Evolutionary conservation across 257 asterid genomes (phyloP).

Genomic region (Solanum ossicruentum): DNA sequence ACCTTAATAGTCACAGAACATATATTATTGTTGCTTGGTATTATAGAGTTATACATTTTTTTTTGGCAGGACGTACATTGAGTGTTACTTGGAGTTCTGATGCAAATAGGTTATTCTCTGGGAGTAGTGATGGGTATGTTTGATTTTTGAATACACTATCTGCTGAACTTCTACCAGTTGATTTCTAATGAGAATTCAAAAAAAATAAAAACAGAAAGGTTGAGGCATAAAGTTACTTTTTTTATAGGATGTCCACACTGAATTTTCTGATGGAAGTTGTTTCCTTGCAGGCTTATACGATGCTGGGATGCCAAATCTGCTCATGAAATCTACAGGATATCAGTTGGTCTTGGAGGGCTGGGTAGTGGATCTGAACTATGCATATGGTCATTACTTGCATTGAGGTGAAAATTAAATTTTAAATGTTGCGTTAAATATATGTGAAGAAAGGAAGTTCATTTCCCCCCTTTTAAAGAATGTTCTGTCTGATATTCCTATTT

Average conservation of each 20-base stretch:
- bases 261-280: not conserved
- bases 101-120: conserved; percentile 63
- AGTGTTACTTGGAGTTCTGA: conserved; percentile 89
- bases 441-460: not conserved
- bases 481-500: not conserved
- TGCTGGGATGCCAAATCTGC: conserved; percentile 72
- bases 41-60: not conserved
- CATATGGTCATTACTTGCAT: conserved; percentile 76
- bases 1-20: not conserved
- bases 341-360: conserved; percentile 70
- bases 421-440: not conserved
- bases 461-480: not conserved
- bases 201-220: not conserved
- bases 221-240: not conserved
- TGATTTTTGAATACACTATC: not conserved
- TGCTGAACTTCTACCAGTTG: not conserved
- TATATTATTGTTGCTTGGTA: not conserved
- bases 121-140: conserved; percentile 87
- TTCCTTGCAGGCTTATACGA: conserved; percentile 53
- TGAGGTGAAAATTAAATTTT: conserved; percentile 30
- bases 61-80: conserved; percentile 48
- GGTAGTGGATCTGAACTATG: conserved; percentile 63
- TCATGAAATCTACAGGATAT: conserved; percentile 68
- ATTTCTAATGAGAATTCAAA: not conserved
- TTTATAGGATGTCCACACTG: not conserved